Base-by-base conservation (phyloP, 257 asterid genomes). In the Gentiana straminea region DNA sequence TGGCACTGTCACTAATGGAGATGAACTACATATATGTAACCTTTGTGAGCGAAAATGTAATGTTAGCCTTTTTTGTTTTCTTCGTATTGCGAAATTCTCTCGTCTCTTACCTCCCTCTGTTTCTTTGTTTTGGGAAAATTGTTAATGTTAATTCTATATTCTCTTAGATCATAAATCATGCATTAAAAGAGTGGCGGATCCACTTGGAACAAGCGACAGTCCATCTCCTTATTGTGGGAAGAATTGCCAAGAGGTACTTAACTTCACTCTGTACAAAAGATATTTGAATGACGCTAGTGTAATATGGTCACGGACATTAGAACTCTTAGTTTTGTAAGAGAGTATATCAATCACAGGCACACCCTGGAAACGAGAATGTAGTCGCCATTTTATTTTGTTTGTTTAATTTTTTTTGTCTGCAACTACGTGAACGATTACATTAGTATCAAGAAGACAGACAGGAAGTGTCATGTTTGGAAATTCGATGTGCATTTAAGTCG, bases 21-120 rank as follows among this genome's bases (percentile, higher is more conserved):
- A 58, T n/a, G 78, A 73, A 65, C 89, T 86, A 63, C 56, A 52
- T 52, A 68, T 54, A 63, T 89, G 97, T 80, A 61, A 69, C 70
- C 70, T 81, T 60, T 89, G 97, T 63, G 95, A 81, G 83, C 80
- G 73, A 73, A 79, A 76, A 83, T 89, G 97, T 85, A 85, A 80
- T 33, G 3, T 60, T 59, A 56, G 57, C 64, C 12, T 54, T 59
- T 51, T 39, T 39, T 39, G 8, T 11, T 57, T 38, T 59, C 51
- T 53, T 72, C 57, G 56, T 34, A 57, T 38, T 61, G 65, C 52
- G 50, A 48, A 60, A 33, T 60, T 49, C 35, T 43, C 13, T 64
- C 8, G n/a, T 49, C 8, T 49, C 43, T 49, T 52, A 13, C 33
- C 8, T 48, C 34, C 5, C 36, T 49, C 13, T 51, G 4, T 10